Evolutionary conservation across 2,329 filamentous ascomycete genomes (phyloP).

Genomic region (Colletotrichum karsti): DNA sequence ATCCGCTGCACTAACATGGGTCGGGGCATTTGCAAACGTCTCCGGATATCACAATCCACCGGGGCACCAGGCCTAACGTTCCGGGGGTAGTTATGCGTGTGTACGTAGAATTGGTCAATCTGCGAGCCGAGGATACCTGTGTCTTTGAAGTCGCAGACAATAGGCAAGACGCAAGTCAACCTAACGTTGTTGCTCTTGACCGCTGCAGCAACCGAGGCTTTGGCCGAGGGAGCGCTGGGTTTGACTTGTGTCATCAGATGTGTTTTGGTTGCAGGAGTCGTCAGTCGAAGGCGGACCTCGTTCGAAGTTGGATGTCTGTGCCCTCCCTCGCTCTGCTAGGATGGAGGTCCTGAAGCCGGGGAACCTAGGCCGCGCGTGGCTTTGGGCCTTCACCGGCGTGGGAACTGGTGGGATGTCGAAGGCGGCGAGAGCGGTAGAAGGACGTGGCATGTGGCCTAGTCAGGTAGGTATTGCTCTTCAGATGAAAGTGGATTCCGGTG

Average conservation of each 20-base stretch:
- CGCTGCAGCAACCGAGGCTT: too few relatives aligned
- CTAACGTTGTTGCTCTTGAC: too few relatives aligned
- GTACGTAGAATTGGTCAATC: background rate
- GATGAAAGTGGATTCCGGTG: conserved; percentile 13
- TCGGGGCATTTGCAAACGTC: conserved; percentile 11
- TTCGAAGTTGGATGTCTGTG: background rate
- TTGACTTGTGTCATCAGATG: too few relatives aligned
- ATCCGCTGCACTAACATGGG: conserved; percentile 20
- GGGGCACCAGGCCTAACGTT: background rate
- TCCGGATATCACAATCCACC: conserved; percentile 13
- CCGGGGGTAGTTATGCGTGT: background rate
- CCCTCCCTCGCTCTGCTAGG: background rate
- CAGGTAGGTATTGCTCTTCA: background rate
- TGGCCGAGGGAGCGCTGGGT: too few relatives aligned
- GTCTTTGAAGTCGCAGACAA: too few relatives aligned
- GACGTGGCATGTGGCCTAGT: background rate
- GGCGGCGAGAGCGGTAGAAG: background rate
- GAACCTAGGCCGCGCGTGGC: background rate
- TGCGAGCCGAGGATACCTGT: background rate
- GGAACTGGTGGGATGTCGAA: background rate
- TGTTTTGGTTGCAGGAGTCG: too few relatives aligned
- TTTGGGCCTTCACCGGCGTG: conserved; percentile 6
- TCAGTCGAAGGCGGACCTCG: background rate
- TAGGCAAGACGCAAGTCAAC: too few relatives aligned
- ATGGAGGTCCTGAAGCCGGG: conserved; percentile 1